Conservation (phyloP, 176 grass and related monocot genomes). For the Elaeis guineensis region DNA sequence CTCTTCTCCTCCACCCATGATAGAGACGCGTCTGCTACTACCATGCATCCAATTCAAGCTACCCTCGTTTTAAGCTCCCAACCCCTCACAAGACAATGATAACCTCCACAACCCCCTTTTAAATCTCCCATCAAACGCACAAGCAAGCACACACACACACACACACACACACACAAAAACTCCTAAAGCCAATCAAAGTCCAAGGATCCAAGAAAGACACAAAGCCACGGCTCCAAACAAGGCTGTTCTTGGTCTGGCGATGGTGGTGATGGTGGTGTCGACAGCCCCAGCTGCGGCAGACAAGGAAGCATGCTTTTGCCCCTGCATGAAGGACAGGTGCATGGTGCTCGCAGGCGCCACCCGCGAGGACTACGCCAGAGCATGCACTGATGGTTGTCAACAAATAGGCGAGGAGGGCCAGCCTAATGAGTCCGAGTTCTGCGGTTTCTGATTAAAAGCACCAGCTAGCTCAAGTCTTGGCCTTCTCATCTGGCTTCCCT, state of each 20-base stretch:
- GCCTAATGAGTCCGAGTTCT: not conserved
- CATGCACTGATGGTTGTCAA: constrained; percentile 13
- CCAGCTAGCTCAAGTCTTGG: no score
- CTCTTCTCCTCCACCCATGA: no score
- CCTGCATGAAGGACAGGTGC: constrained; percentile 26
- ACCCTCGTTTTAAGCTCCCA: no score
- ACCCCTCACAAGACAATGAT: no score
- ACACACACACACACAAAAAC: no score
- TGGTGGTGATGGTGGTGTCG: constrained; percentile 11
- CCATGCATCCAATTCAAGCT: no score
- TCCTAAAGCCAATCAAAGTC: not conserved
- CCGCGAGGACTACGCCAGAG: constrained; percentile 15
- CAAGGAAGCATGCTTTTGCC: constrained; percentile 21
- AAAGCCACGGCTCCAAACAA: constrained; percentile 12
- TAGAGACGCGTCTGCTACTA: no score
- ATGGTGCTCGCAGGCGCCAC: not conserved
- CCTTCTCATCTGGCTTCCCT: no score
- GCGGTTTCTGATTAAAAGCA: constrained; percentile 8
- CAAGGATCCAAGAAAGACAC: not conserved
- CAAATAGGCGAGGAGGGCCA: not conserved
- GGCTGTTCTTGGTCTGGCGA: not conserved
- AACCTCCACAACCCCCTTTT: no score
- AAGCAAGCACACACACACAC: no score
- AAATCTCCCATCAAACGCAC: no score
- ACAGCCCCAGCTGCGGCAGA: not conserved